Base-by-base conservation (phyloP, 805 yeast genomes). In the Ogataea allantospora region DNA sequence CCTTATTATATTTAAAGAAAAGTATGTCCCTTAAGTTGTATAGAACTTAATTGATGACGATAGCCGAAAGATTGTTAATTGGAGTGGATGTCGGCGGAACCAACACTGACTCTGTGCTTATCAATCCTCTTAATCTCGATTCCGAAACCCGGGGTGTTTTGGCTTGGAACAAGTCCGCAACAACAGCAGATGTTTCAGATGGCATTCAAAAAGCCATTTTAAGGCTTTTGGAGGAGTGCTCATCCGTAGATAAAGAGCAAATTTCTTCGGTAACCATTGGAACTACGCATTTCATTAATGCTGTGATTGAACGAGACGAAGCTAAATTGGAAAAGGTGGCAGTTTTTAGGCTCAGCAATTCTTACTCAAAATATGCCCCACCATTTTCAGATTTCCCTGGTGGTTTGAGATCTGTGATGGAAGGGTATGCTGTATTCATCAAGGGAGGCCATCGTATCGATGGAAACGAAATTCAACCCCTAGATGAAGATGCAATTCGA, bases 61-160 rank as follows among this genome's bases (percentile, higher is more conserved):
- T 33, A 26, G 11, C 33, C 9, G 22, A 28, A 23, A 33, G 27
- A 9, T 29, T 44, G 14, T 32, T 66, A 7, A 63, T 71, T 23
- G 77, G 76, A 10, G 67, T 71, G 11, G 77, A 72, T 46, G 76
- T 72, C 30, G 77, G 77, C 17, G 77, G 77, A 5, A 71, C 77
- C 27, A 70, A 71, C 54, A 68, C 76, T 1, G 77, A 72, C 50
- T 60, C 70, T 12, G 76, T 71, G 13, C 50, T 72, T 11, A 43
- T 71, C 6, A 66, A 70, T 35, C 70, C 75, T 0, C 23, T 54
- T 2, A 25, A 35, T 4, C 38, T 58, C 7, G 33, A 35, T 11
- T 26, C 51, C 7, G 43, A 47, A 3, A 40, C 47, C 16, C 48
- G 61, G 33, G 67, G 70, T 1, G 67, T 70, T 3, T 30, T 69